Base-by-base conservation (phyloP, 768 basidiomycete genomes). In the Pholiota molesta region DNA sequence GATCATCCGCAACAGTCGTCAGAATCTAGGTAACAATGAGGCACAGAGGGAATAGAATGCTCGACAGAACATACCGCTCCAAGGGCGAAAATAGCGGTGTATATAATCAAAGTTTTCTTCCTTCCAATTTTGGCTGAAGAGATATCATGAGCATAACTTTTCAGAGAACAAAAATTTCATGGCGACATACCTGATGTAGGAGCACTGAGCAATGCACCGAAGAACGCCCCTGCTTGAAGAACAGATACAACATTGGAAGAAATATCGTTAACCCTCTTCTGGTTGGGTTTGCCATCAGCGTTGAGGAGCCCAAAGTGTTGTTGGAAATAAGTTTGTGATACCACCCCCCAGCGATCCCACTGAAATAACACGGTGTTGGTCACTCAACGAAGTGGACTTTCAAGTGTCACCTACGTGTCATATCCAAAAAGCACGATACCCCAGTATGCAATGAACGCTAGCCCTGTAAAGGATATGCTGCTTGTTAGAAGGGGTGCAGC, bases 201-300 rank as follows among this genome's bases (percentile, higher is more conserved):
- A 1, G 89, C 89, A 66, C 87, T 88, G 8, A 83, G 81, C 8
- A 96, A 71, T 14, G 93, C 91, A 61, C 94, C 94, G 69, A 95
- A 95, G 81, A 95, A 94, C 0, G 92, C 91, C 9, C 92, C 92
- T 4, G 86, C 91, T 71, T 95, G 94, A 14, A 95, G 81, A 4
- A 95, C 91, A 3, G 94, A 92, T n/a, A 95, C 94, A 45, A 96
- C 88, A 65, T 91, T 93, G 49, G 90, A 89, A 0, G 88, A 88
- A n/a, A 94, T 78, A 5, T 79, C 76, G 59, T 89, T 82, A 19
- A 69, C 23, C 28, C 42, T 57, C 55, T 57, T 57, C 35, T 39
- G 28, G 40, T 57, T 26, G 58, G 49, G 17, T 33, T 26, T 51
- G 11, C 58, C 58, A 39, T 59, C 58, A 6, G 45, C 17, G 9